Base-by-base conservation (phyloP, 768 basidiomycete genomes). In the Termitomyces heimii region DNA sequence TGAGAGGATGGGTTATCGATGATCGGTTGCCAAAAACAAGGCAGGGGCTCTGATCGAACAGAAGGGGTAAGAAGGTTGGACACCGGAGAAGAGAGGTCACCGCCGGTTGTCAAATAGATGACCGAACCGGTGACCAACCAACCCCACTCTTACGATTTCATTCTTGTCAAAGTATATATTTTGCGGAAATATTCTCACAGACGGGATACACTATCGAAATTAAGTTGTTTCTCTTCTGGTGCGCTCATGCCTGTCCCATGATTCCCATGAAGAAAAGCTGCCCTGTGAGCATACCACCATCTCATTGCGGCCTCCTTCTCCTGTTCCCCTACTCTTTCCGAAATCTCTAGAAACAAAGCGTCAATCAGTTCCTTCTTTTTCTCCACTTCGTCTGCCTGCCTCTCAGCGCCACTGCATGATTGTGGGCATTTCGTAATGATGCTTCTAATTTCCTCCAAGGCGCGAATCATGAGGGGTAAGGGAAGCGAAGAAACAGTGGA, bases 241-340 rank as follows among this genome's bases (percentile, higher is more conserved):
- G 37, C 42, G 7, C 18, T 26, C 53, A 53, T 45, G 42, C 34
- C 39, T 18, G 44, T 26, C 24, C 31, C 45, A 32, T 44, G 37
- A 52, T 37, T 18, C n/a, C 49, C 61, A 22, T 42, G 29, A 22
- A 26, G 50, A 51, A 66, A 63, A 34, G 52, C 58, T 45, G 28
- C 46, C 48, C 65, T 66, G 53, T 81, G 71, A 55, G 79, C 75
- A 66, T 83, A 78, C 90, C 90, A 92, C 90, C 90, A 92, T 45
- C 70, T 73, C 70, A 92, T 78, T 42, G 71, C 82, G 59, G 76
- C 76, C 65, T 82, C 83, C 71, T 86, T 89, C 72, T 88, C 86
- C 43, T 74, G 73, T 66, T 91, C 88, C 14, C 85, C 87, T 2
- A 86, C 79, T 43, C 74, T 77, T 65, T 83, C 81, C 63, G 82